phyloP scores from a whole-genome alignment of 768 basidiomycete species.

The Xerocomellus intermedius region DNA sequence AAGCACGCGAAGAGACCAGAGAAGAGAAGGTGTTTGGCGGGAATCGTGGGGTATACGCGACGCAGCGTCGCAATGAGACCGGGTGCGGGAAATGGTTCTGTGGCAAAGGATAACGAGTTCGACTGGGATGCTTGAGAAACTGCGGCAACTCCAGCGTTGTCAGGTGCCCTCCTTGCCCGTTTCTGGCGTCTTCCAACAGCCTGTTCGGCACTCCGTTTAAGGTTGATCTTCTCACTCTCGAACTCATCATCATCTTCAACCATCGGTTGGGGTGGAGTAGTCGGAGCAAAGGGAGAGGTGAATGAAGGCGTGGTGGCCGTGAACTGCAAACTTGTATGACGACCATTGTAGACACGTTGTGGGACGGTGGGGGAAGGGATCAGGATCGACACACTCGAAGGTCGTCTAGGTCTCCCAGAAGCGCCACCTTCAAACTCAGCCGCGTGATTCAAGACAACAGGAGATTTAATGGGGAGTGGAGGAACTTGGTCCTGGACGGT shows the following conservation, averaged over 20 bases:
- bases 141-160: not conserved
- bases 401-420: conserved; percentile 17
- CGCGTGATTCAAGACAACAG: conserved; percentile 19
- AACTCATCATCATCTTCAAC: conserved; percentile 40
- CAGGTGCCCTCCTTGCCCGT: conserved; percentile 14
- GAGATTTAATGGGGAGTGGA: conserved; percentile 19
- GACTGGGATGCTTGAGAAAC: conserved; percentile 8
- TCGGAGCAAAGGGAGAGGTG: conserved; percentile 22
- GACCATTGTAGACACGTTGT: conserved; percentile 30
- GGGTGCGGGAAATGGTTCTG: conserved; percentile 5
- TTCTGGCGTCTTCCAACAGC: conserved; percentile 39
- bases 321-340: conserved; percentile 59
- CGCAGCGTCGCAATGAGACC: conserved; percentile 44
- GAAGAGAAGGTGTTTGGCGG: conserved; percentile 66
- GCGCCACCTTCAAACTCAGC: conserved; percentile 23
- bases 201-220: conserved; percentile 39
- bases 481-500: conserved; percentile 5
- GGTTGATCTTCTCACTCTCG: conserved; percentile 44
- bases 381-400: conserved; percentile 40
- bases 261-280: conserved; percentile 16
- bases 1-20: conserved; percentile 70
- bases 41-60: conserved; percentile 66
- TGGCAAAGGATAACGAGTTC: not conserved
- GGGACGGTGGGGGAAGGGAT: conserved; percentile 30
- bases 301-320: conserved; percentile 52